Conservation (phyloP, 768 basidiomycete genomes). For the Amylocystis lapponica region DNA sequence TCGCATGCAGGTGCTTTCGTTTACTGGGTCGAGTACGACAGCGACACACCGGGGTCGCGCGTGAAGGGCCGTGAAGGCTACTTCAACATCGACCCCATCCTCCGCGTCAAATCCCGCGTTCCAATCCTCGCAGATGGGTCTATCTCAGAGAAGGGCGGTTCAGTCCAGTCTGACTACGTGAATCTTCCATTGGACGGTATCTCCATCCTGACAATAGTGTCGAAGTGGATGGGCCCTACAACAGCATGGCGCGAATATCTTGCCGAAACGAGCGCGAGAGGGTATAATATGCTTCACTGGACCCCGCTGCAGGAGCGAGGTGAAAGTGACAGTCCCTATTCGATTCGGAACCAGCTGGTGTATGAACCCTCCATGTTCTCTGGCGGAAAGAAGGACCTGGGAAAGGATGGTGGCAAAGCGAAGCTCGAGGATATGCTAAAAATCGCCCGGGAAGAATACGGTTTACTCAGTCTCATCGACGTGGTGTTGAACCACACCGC, state of each 20-base stretch:
- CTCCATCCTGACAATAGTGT: slow-evolving; percentile 83
- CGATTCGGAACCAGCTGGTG: slow-evolving; percentile 78
- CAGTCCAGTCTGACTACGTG: slow-evolving; percentile 44
- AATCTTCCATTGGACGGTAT: slow-evolving; percentile 85
- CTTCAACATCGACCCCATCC: slow-evolving; percentile 93
- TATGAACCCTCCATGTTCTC: slow-evolving; percentile 78
- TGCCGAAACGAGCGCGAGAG: slow-evolving; percentile 76
- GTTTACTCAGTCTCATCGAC: slow-evolving; percentile 86
- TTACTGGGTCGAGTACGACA: slow-evolving; percentile 92
- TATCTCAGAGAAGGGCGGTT: slow-evolving; percentile 45
- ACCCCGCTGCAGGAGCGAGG: slow-evolving; percentile 93
- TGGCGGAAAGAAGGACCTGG: slow-evolving; percentile 21
- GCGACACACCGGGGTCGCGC: slow-evolving; percentile 49
- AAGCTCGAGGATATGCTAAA: slow-evolving; percentile 61
- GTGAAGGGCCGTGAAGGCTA: slow-evolving; percentile 84
- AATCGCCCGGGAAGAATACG: slow-evolving; percentile 77
- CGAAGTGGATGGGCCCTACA: slow-evolving; percentile 96
- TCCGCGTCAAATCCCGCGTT: slow-evolving; percentile 68
- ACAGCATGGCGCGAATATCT: slow-evolving; percentile 75
- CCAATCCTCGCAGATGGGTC: slow-evolving; percentile 58
- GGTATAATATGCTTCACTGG: slow-evolving; percentile 98
- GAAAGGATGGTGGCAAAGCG: slow-evolving; percentile 46
- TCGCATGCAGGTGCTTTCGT: slow-evolving; percentile 95
- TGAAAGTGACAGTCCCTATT: slow-evolving; percentile 87
- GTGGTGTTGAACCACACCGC: slow-evolving; percentile 98